Percentiles rank a stretch among this genome's conserved stretches.
Conservation (phyloP, 768 basidiomycete genomes). For the Rhodosporidiobolus odoratus region DNA sequence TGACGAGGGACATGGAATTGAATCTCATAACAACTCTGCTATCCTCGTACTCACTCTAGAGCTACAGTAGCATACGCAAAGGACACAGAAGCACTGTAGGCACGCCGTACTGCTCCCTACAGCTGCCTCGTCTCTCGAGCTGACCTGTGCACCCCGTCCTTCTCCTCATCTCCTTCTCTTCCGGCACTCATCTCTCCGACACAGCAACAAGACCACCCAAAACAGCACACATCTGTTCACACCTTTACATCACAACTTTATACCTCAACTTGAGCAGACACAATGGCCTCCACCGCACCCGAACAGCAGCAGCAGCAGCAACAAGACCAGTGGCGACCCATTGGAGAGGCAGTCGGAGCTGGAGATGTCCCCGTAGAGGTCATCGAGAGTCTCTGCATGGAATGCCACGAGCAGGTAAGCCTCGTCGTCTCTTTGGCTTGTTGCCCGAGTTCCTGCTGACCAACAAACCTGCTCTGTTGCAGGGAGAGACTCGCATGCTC, state of each 20-base stretch:
- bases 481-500: slow-evolving; percentile 84
- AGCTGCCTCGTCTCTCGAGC: not conserved
- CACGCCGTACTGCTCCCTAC: not conserved
- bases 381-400: slow-evolving; percentile 89
- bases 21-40: not conserved
- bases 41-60: not conserved
- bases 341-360: slow-evolving; percentile 34
- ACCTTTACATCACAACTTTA: not conserved
- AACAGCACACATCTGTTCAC: no score
- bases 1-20: no score
- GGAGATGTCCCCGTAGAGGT: slow-evolving; percentile 35
- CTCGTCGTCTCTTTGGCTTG: not conserved
- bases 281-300: not conserved
- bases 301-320: not conserved
- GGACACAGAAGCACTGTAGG: not conserved
- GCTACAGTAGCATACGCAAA: no score
- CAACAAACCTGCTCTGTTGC: slow-evolving; percentile 35
- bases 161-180: not conserved
- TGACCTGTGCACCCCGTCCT: not conserved
- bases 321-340: slow-evolving; percentile 30
- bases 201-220: not conserved
- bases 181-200: not conserved
- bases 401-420: slow-evolving; percentile 79
- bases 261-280: not conserved
- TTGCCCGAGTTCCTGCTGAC: not conserved